phyloP scores from a whole-genome alignment of 2,329 filamentous ascomycete genomes.

The Moelleriella libera region DNA sequence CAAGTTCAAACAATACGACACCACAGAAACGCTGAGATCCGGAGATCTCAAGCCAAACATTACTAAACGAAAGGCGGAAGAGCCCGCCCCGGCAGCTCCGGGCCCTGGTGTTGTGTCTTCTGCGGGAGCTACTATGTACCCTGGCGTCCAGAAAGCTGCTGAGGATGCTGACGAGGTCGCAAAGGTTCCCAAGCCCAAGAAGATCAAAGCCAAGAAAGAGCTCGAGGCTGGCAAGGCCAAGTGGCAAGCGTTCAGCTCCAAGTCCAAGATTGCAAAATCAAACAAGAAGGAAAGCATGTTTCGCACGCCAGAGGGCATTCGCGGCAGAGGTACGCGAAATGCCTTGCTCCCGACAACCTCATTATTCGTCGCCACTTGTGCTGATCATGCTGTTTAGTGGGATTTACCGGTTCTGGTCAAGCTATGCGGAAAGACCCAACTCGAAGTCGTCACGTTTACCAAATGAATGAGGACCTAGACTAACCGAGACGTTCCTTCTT shows the following conservation, averaged over 20 bases:
- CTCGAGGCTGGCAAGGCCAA: conserved; percentile 83
- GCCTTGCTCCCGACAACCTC: not conserved
- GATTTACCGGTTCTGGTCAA: conserved; percentile 90
- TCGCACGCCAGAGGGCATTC: conserved; percentile 72
- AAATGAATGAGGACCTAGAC: conserved; percentile 61
- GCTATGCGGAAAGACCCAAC: conserved; percentile 87
- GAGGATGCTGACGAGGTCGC: conserved; percentile 50
- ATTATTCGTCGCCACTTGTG: not conserved
- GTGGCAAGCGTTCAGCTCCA: conserved; percentile 86
- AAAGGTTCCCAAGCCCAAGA: conserved; percentile 70
- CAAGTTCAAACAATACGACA: conserved; percentile 85
- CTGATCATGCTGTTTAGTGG: conserved; percentile 45
- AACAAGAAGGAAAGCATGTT: conserved; percentile 94
- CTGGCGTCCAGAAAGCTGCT: conserved; percentile 46
- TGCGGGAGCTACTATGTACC: conserved; percentile 42
- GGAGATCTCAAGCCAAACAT: conserved; percentile 73
- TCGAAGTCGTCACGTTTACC: conserved; percentile 72
- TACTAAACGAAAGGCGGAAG: conserved; percentile 79
- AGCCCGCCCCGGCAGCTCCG: conserved; percentile 39
- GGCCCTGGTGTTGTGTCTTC: conserved; percentile 34
- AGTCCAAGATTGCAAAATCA: conserved; percentile 53
- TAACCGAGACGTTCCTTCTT: conserved; percentile 20
- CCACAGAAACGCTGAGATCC: conserved; percentile 65
- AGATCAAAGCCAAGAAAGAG: conserved; percentile 81
- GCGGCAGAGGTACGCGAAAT: conserved; percentile 59